Conservation (phyloP, 1,139 yeast species). For the Hansenula sp. region DNA sequence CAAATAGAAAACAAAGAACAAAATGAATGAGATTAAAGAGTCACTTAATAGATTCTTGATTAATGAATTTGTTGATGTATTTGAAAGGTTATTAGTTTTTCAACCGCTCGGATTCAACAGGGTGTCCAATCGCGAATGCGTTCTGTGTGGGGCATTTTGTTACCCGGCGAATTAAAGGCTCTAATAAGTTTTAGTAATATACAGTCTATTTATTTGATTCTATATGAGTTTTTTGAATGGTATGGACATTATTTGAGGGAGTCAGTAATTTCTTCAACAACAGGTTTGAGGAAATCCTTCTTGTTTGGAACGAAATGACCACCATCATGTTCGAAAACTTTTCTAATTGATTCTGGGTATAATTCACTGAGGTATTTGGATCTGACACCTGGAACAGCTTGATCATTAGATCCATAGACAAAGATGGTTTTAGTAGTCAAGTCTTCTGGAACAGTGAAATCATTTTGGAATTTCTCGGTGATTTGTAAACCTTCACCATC, state of each 20-base stretch:
- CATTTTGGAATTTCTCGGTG: slow-evolving; percentile 27
- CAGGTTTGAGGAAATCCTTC: slow-evolving; percentile 42
- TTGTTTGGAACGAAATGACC: slow-evolving; percentile 84
- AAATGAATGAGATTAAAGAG: too few relatives aligned
- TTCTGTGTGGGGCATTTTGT: slow-evolving; percentile 33
- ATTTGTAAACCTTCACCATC: slow-evolving; percentile 27
- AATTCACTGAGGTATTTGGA: slow-evolving; percentile 41
- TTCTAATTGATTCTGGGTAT: slow-evolving; percentile 35
- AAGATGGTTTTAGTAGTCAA: slow-evolving; percentile 28
- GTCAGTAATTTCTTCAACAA: slow-evolving; percentile 31
- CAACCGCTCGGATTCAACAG: too few relatives aligned
- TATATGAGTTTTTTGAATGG: too few relatives aligned
- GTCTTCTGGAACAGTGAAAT: slow-evolving; percentile 25
- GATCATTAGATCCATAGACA: slow-evolving; percentile 40
- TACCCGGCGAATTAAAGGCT: too few relatives aligned
- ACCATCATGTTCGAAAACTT: slow-evolving; percentile 68
- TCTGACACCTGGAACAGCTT: slow-evolving; percentile 52
- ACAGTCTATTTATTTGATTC: too few relatives aligned
- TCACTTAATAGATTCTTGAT: too few relatives aligned
- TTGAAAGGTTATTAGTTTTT: too few relatives aligned
- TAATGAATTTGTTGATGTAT: too few relatives aligned
- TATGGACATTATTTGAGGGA: slow-evolving; percentile 7
- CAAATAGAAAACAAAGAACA: too few relatives aligned
- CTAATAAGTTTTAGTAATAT: too few relatives aligned
- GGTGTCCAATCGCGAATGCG: not conserved